phyloP scores from a whole-genome alignment of 495 filamentous ascomycete genomes.

The Thermothielavioides terrestris region DNA sequence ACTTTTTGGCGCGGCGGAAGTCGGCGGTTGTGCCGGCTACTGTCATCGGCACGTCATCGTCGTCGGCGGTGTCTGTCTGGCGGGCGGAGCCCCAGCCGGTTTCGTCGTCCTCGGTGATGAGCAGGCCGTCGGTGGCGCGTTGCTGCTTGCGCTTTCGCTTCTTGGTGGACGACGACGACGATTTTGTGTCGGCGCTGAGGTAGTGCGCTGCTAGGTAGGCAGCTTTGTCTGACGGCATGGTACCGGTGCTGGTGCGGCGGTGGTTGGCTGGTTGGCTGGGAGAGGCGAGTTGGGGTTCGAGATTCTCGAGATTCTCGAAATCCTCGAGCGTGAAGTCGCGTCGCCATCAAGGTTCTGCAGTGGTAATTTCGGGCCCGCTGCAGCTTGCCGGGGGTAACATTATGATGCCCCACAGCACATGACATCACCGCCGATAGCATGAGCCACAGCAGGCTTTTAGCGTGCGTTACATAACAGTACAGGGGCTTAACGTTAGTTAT shows the following conservation, averaged over 20 bases:
- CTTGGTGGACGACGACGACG: conserved; percentile 48
- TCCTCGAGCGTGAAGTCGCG: no score
- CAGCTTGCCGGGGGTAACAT: no score
- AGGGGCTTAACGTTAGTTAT: no score
- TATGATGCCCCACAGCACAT: not conserved
- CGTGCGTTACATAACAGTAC: no score
- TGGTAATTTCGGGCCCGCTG: no score
- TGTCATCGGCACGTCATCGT: conserved; percentile 33
- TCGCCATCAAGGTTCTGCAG: no score
- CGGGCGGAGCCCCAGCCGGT: conserved; percentile 50
- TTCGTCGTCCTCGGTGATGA: conserved; percentile 88
- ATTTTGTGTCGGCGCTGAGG: conserved; percentile 63
- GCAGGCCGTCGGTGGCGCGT: conserved; percentile 55
- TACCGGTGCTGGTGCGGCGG: conserved; percentile 1
- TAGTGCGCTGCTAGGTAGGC: conserved; percentile 94
- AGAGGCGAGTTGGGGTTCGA: not conserved
- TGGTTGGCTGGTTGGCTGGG: not conserved
- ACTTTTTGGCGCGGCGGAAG: conserved; percentile 71
- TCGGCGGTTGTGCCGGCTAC: conserved; percentile 52
- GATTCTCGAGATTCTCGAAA: no score
- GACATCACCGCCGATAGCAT: not conserved
- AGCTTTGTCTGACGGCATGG: conserved; percentile 58
- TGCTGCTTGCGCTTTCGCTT: conserved; percentile 76
- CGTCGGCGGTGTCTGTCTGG: conserved; percentile 37
- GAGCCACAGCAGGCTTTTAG: no score